Conservation (phyloP, 1,139 yeast genomes). For the Geotrichum aggregatum region DNA sequence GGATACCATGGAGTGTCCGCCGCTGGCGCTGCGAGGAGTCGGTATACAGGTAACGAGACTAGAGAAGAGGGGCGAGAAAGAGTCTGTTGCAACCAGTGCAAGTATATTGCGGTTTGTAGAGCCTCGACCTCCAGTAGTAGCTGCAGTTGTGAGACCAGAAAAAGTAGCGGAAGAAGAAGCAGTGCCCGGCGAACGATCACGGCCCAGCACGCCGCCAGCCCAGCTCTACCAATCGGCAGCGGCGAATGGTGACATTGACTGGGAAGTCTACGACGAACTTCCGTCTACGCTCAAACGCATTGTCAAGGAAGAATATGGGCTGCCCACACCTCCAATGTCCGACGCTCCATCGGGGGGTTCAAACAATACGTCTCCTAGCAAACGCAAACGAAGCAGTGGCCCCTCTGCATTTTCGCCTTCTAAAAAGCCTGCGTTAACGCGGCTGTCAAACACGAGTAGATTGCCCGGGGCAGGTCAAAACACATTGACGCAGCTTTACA, state of each 20-base stretch:
- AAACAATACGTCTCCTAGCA: neutral
- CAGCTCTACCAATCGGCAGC: too few relatives aligned
- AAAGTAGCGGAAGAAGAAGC: too few relatives aligned
- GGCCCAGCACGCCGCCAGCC: neutral
- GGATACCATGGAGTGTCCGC: slow-evolving; percentile 56
- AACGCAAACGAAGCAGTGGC: neutral
- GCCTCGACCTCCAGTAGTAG: neutral
- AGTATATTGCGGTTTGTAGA: slow-evolving; percentile 6
- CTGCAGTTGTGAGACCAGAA: neutral
- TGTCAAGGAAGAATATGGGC: slow-evolving; percentile 13
- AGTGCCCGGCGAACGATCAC: too few relatives aligned
- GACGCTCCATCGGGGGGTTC: neutral
- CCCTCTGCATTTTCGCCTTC: neutral
- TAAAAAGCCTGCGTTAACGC: too few relatives aligned
- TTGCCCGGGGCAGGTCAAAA: slow-evolving; percentile 9
- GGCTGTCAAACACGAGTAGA: too few relatives aligned
- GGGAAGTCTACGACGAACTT: slow-evolving; percentile 17
- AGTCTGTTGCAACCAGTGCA: neutral
- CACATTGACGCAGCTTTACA: slow-evolving; percentile 12
- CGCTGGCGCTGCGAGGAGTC: slow-evolving; percentile 70
- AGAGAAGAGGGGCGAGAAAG: slow-evolving; percentile 1
- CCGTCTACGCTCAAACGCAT: slow-evolving; percentile 13
- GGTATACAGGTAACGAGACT: slow-evolving; percentile 55
- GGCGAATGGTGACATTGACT: slow-evolving; percentile 11
- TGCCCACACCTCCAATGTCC: slow-evolving; percentile 8